A percentile compares a stretch with the other conserved stretches of the same genome.
phyloP scores from a whole-genome alignment of 176 grass and related monocot genomes.

The Phragmites australis region DNA sequence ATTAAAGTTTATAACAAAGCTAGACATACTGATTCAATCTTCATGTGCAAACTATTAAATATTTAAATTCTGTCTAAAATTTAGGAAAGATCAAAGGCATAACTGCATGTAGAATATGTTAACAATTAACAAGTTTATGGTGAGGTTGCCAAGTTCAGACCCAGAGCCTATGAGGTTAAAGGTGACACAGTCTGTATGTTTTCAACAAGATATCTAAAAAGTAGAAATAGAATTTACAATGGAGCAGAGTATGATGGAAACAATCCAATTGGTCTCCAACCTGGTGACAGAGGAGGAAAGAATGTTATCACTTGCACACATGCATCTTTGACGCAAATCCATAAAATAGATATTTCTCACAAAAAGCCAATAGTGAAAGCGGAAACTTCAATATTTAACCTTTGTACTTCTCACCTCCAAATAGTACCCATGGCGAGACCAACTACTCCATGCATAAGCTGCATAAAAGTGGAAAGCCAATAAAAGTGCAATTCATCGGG shows the following conservation, averaged over 20 bases:
- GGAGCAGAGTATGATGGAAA: slow-evolving; percentile 81
- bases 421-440: slow-evolving; percentile 86
- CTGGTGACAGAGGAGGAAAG: slow-evolving; percentile 46
- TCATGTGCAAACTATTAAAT: not conserved
- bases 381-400: slow-evolving; percentile 32
- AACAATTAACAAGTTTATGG: not conserved
- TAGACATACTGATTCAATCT: not conserved
- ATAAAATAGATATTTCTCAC: slow-evolving; percentile 1
- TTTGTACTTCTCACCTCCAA: slow-evolving; percentile 70
- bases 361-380: slow-evolving; percentile 18
- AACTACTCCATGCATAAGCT: slow-evolving; percentile 95
- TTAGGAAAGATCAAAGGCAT: not conserved
- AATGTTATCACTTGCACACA: slow-evolving; percentile 18
- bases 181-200: not conserved
- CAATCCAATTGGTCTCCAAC: slow-evolving; percentile 62
- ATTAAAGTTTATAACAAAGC: not conserved
- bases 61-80: not conserved
- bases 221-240: slow-evolving; percentile 57
- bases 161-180: not conserved
- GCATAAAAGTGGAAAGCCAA: slow-evolving; percentile 31
- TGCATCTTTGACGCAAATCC: slow-evolving; percentile 11
- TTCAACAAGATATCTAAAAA: slow-evolving; percentile 30
- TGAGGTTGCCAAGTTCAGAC: slow-evolving; percentile 17
- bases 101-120: slow-evolving; percentile 15
- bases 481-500: not conserved